Evolutionary conservation across 345 rosid species (phyloP), one percentile per base, ranked within the genome.

Genomic region (Gossypium australe): DNA sequence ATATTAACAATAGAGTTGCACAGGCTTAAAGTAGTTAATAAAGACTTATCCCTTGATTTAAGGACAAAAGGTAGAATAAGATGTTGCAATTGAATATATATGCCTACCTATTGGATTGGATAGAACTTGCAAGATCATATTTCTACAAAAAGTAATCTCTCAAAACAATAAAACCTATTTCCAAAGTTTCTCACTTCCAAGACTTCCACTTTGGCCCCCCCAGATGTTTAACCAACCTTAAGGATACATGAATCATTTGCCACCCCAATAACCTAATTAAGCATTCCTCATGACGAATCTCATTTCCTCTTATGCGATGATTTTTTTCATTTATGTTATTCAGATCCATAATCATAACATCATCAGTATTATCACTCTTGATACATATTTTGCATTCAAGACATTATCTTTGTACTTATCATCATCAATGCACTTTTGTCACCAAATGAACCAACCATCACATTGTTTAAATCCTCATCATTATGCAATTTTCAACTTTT

Each of bases 191-290:
- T 83, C 89, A 71, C 71, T 86, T 71, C 87, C 89, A 85, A 76
- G 78, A 79, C 4, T 65, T 87, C 98, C 97, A 94, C 53, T 86
- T 86, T 22, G 94, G 80, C 63, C 78, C 80, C 80, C 53, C 88
- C 94, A 0, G 97, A 95, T 76, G 90, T 72, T 48, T 75, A 45
- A 70, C 70, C 85, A 75, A 88, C 73, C 9, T 74, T 72, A 4
- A 76, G 70, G 71, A 84, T 82, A 76, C 86, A 87, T 4, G 97
- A 97, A 82, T 88, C 75, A 81, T 81, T 85, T 1, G 98, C 95
- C 75, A 82, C 76, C 70, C 83, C 73, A 6, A 71, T 82, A 70
- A 94, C 75, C 98, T 97, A 92, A 60, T 75, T 70, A 60, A 92
- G 78, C 82, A 88, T 81, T 65, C 72, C 81, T 56, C 55, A 72